phyloP scores from a whole-genome alignment of 2,329 filamentous ascomycete genomes.

The Fusarium sacchari region DNA sequence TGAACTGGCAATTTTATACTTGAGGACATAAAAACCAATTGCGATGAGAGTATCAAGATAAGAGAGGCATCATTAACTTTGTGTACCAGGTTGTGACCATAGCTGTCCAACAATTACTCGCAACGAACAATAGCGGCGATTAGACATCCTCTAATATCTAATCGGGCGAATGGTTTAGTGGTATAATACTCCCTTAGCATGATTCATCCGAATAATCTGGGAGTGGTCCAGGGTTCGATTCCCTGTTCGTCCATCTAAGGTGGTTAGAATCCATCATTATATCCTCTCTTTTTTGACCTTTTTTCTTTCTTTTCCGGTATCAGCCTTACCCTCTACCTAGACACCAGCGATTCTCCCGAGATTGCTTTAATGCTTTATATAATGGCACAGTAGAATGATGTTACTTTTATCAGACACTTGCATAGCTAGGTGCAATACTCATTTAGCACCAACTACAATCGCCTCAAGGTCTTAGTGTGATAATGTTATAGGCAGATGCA shows the following conservation, averaged over 20 bases:
- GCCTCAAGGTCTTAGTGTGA: background rate
- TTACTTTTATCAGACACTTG: background rate
- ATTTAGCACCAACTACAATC: background rate
- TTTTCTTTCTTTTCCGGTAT: too few species aligned
- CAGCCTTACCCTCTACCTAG: background rate
- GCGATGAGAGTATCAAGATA: background rate
- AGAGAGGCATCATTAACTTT: background rate
- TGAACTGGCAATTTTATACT: background rate
- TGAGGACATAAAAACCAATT: background rate
- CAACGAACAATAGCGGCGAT: background rate
- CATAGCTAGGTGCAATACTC: background rate
- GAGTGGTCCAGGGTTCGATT: constrained; percentile 48
- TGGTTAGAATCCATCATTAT: constrained; percentile 34
- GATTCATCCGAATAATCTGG: constrained; percentile 35
- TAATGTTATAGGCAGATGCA: background rate
- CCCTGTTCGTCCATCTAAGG: constrained; percentile 43
- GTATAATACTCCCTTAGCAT: constrained; percentile 48
- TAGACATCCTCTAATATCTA: background rate
- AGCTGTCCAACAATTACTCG: background rate
- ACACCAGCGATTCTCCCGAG: background rate
- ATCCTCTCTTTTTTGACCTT: constrained; percentile 16
- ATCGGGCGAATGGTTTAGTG: constrained; percentile 47
- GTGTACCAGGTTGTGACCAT: background rate
- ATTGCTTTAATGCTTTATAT: too few species aligned
- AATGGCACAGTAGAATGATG: background rate